phyloP scores from a whole-genome alignment of 2,329 filamentous ascomycete species.

The Fusarium marasasianum region DNA sequence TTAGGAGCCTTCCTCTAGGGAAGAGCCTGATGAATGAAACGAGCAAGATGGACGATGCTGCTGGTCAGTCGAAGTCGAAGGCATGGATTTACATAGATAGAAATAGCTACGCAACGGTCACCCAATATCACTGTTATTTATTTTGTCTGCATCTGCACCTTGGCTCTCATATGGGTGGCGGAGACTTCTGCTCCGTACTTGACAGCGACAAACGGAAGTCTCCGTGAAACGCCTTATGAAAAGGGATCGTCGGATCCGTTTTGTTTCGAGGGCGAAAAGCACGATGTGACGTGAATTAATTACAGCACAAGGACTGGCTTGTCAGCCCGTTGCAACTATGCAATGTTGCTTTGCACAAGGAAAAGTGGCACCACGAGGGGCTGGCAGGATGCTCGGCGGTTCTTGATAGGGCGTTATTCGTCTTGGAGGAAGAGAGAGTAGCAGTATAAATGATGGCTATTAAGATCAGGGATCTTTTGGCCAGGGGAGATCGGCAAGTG shows the following conservation, averaged over 20 bases:
- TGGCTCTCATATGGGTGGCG: neutral
- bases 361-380: conserved; percentile 35
- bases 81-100: conserved; percentile 42
- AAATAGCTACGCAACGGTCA: conserved; percentile 36
- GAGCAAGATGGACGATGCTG: conserved; percentile 44
- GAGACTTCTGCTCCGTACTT: neutral
- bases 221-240: conserved; percentile 32
- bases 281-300: conserved; percentile 39
- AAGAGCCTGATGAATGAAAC: conserved; percentile 42
- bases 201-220: neutral
- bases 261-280: conserved; percentile 34
- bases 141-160: neutral
- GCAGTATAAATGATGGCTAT: conserved; percentile 7
- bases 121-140: conserved; percentile 33
- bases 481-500: conserved; percentile 17
- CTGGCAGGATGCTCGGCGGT: conserved; percentile 28
- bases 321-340: conserved; percentile 28
- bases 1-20: conserved; percentile 32
- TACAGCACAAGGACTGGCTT: conserved; percentile 28
- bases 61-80: conserved; percentile 42
- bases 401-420: conserved; percentile 18
- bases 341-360: conserved; percentile 32
- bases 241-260: conserved; percentile 28
- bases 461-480: conserved; percentile 26
- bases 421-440: neutral